phyloP scores from a whole-genome alignment of 345 rosid genomes.

The Brassica cretica region DNA sequence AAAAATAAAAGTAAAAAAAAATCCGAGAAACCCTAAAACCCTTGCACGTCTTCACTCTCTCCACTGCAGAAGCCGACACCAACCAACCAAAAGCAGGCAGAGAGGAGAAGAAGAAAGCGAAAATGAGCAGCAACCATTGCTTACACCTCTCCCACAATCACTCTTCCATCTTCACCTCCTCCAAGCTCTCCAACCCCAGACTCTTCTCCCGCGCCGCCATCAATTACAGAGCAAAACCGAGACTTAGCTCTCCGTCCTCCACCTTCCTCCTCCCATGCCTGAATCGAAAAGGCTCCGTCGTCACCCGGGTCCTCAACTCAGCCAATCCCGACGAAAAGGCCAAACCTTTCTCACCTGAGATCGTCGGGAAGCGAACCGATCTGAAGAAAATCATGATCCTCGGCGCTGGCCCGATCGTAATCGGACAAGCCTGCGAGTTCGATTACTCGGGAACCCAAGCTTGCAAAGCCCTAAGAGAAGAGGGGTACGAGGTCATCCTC shows the following conservation, averaged over 20 bases:
- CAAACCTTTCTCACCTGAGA: slow-evolving; percentile 13
- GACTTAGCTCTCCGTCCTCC: slow-evolving; percentile 2
- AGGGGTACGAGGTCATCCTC: slow-evolving; percentile 80
- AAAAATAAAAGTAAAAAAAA: too few relatives aligned
- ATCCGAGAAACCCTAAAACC: too few relatives aligned
- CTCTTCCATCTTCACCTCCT: slow-evolving; percentile 31
- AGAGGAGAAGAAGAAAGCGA: background rate
- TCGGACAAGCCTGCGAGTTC: slow-evolving; percentile 97
- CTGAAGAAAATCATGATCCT: slow-evolving; percentile 88
- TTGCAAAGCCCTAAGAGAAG: slow-evolving; percentile 86
- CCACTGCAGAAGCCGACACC: too few relatives aligned
- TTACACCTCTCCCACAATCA: slow-evolving; percentile 37
- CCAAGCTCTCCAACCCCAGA: slow-evolving; percentile 19
- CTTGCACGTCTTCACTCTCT: too few relatives aligned
- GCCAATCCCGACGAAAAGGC: slow-evolving; percentile 12
- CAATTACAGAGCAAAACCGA: slow-evolving; percentile 25
- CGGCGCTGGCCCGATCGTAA: slow-evolving; percentile 97
- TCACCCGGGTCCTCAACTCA: slow-evolving; percentile 16
- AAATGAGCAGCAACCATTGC: slow-evolving; percentile 43
- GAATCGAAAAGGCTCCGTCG: slow-evolving; percentile 20
- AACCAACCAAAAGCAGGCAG: background rate
- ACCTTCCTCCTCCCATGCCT: slow-evolving; percentile 40
- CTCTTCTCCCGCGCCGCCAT: slow-evolving; percentile 31
- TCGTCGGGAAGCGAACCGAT: slow-evolving; percentile 66
- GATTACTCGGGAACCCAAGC: slow-evolving; percentile 99